These are phyloP conservation scores for Solanum aculeatissimum DNA, from an alignment of 305 asterid genomes.

Conservation along the genomic window DNA sequence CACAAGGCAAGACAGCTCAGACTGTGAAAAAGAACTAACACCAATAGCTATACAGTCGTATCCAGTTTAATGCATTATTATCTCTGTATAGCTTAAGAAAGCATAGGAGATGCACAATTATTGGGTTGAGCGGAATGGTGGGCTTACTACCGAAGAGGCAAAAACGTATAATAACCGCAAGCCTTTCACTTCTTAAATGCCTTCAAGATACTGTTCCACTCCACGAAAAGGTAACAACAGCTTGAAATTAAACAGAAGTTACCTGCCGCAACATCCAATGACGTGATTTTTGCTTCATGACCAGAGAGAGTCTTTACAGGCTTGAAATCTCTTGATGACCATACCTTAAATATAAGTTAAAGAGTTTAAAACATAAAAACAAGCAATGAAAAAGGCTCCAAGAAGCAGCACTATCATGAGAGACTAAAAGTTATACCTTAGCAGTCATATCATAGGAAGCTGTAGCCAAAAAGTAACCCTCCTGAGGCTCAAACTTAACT, in stretches of 20 bases:
- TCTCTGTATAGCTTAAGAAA: neutral
- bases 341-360: conserved; percentile 38
- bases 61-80: neutral
- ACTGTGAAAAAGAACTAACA: neutral
- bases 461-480: conserved; percentile 82
- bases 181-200: neutral
- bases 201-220: neutral
- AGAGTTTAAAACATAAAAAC: neutral
- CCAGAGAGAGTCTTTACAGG: conserved; percentile 76
- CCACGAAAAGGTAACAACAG: neutral
- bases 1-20: neutral
- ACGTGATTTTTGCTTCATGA: conserved; percentile 82
- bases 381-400: neutral
- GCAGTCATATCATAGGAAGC: conserved; percentile 88
- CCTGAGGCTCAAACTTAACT: conserved; percentile 92
- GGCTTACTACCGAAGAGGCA: neutral
- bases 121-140: neutral
- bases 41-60: neutral
- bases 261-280: conserved; percentile 76
- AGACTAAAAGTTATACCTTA: conserved; percentile 35
- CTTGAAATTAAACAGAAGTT: conserved; percentile 1
- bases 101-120: neutral
- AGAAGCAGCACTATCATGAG: neutral
- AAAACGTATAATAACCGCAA: neutral
- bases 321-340: conserved; percentile 90